phyloP scores from a whole-genome alignment of 1,284 basidiomycete genomes.

The Thelephora terrestris region DNA sequence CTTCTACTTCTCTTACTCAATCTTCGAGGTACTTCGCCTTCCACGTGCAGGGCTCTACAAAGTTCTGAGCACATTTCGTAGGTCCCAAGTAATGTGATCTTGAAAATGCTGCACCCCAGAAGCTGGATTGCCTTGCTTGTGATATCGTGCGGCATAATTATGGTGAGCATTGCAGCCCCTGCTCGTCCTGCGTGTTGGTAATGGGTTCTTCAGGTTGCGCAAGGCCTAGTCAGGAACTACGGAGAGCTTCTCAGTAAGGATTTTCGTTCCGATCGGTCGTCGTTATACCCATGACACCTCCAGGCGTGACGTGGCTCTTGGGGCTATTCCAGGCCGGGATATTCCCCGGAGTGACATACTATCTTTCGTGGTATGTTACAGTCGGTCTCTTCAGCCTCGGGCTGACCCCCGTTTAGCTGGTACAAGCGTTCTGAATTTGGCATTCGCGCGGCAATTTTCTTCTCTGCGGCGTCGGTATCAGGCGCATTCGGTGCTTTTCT shows the following conservation, averaged over 20 bases:
- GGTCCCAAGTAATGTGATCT: slow-evolving; percentile 35
- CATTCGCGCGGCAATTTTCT: slow-evolving; percentile 34
- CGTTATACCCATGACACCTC: neutral
- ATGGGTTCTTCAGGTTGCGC: neutral
- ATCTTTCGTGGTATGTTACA: slow-evolving; percentile 4
- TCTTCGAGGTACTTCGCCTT: slow-evolving; percentile 35
- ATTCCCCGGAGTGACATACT: slow-evolving; percentile 48
- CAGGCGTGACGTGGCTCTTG: slow-evolving; percentile 35
- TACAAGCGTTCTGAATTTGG: slow-evolving; percentile 20
- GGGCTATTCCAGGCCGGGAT: slow-evolving; percentile 34
- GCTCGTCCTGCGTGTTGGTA: neutral
- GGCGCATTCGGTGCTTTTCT: slow-evolving; percentile 57
- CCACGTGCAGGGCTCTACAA: neutral
- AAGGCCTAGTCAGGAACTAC: slow-evolving; percentile 59
- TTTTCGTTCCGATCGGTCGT: neutral
- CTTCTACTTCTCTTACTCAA: slow-evolving; percentile 58
- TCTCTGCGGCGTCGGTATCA: slow-evolving; percentile 47
- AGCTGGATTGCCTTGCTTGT: slow-evolving; percentile 35
- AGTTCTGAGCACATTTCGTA: neutral
- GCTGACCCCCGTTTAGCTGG: slow-evolving; percentile 31
- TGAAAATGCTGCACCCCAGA: slow-evolving; percentile 25
- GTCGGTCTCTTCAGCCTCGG: neutral
- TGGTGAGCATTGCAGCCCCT: neutral
- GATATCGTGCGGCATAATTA: slow-evolving; percentile 15
- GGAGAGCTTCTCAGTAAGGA: slow-evolving; percentile 48